Base-by-base conservation (phyloP, 148 eudicot species). In the Mesembryanthemum crystallinum region DNA sequence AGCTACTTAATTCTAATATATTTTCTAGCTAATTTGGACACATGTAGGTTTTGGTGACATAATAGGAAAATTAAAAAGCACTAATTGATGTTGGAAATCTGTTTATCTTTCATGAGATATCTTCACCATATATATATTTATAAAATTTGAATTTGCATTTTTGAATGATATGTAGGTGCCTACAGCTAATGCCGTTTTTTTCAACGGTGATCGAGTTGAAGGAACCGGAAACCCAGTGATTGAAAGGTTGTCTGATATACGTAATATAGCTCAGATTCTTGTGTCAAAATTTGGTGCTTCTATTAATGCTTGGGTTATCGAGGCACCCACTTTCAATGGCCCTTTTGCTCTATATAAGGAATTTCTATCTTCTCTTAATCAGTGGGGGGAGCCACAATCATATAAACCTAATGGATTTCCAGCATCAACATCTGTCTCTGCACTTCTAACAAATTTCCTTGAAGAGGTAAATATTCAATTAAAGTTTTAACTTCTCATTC, bases 311-410 rank as follows among this genome's bases (percentile, higher is more conserved):
- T 94, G 89, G 88, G 96, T 90, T 81, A 83, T 94, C 43, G 95
- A 90, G 84, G 93, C 98, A 79, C 81, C 95, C 28, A 80, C 90
- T 76, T 94, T 88, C 70, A 91, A 83, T 77, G 98, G 95, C 39
- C 95, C 97, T 63, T 94, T 91, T 78, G 95, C 98, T 75, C 84
- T 89, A 33, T 92, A 90, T 75, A 86, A 83, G 71, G 92, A 90
- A 64, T 88, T 91, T 27, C 79, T 89, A 51, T 89, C 89, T 13
- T 84, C 87, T 39, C 74, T 92, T 60, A 90, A 88, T 76, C 73
- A 77, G 49, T 43, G 72, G 83, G 97, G 98, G 10, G 98, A 92
- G 75, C 98, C 98, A n/a, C 78, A 86, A 73, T 77, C 74, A 24
- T 92, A 92, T 80, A 83, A 80, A 13, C 80, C 93, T 62, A 61